Evolutionary conservation across 805 yeast species (phyloP).

Genomic region (Sugiyamaella lignohabitans): DNA sequence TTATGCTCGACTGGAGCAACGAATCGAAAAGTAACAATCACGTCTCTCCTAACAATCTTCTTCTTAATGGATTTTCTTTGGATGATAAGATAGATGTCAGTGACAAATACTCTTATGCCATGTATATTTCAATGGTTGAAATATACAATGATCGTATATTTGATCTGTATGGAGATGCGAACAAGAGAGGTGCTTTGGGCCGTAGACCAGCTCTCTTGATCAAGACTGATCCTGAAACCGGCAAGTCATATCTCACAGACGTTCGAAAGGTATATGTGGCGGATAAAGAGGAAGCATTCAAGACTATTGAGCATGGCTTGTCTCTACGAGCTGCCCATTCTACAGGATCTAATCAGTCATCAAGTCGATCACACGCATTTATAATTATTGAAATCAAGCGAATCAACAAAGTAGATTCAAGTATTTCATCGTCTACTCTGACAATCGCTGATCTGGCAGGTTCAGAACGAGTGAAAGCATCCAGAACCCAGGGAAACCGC

Average conservation of each 20-base stretch:
- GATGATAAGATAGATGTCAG: background rate
- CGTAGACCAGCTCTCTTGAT: slow-evolving; percentile 14
- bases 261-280: slow-evolving; percentile 37
- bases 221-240: slow-evolving; percentile 38
- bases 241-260: slow-evolving; percentile 40
- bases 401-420: slow-evolving; percentile 11
- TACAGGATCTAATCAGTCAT: slow-evolving; percentile 39
- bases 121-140: slow-evolving; percentile 49
- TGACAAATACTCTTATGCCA: slow-evolving; percentile 28
- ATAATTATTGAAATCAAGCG: slow-evolving; percentile 38
- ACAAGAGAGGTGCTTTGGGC: background rate
- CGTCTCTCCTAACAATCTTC: background rate
- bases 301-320: slow-evolving; percentile 37
- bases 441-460: slow-evolving; percentile 51
- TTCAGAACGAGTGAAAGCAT: slow-evolving; percentile 43
- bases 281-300: slow-evolving; percentile 34
- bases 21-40: background rate
- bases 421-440: slow-evolving; percentile 33
- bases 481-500: slow-evolving; percentile 41
- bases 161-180: slow-evolving; percentile 32
- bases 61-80: background rate
- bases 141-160: slow-evolving; percentile 42
- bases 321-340: slow-evolving; percentile 37
- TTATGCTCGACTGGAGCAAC: slow-evolving; percentile 21
- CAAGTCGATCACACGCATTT: slow-evolving; percentile 51